Percentiles rank a stretch among this genome's conserved stretches.
Evolutionary conservation across 805 yeast genomes (phyloP).

Genomic region (Saturnispora sekii): DNA sequence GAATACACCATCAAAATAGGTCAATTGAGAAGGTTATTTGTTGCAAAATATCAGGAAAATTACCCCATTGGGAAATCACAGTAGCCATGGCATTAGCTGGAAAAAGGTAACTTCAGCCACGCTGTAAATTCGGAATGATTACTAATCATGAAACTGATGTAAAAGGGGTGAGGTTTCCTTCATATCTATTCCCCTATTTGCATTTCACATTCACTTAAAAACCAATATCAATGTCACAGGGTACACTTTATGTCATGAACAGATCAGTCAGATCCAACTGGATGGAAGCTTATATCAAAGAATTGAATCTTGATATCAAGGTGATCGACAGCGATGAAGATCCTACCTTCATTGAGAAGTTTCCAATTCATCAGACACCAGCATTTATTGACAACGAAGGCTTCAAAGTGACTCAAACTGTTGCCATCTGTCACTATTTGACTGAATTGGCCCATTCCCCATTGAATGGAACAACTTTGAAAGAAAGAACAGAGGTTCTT

Average conservation of each 20-base stretch:
- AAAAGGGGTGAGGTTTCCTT: too few relatives aligned
- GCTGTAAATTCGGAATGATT: too few relatives aligned
- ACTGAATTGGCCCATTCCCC: slow-evolving; percentile 12
- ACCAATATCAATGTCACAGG: slow-evolving; percentile 4
- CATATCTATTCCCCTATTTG: too few relatives aligned
- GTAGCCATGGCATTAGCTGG: too few relatives aligned
- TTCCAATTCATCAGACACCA: slow-evolving; percentile 5
- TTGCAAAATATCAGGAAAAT: too few relatives aligned
- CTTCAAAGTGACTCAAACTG: slow-evolving; percentile 4
- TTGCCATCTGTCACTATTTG: slow-evolving; percentile 6
- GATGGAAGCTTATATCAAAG: neutral
- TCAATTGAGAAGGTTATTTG: too few relatives aligned
- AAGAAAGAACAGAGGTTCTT: slow-evolving; percentile 53
- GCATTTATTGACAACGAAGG: slow-evolving; percentile 5
- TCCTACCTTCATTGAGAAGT: neutral
- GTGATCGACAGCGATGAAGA: neutral
- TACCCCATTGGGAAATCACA: too few relatives aligned
- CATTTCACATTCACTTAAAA: too few relatives aligned
- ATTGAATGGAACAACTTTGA: slow-evolving; percentile 49
- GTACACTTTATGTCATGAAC: slow-evolving; percentile 7
- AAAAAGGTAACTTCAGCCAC: too few relatives aligned
- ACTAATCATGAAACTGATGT: too few relatives aligned
- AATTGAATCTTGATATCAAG: neutral
- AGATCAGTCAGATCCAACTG: slow-evolving; percentile 5
- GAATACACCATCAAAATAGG: too few relatives aligned